Percentiles rank a stretch among this genome's conserved stretches.
These are phyloP conservation scores for Aphanocladium album DNA, from an alignment of 2,329 filamentous ascomycete genomes.

Conservation along the genomic window DNA sequence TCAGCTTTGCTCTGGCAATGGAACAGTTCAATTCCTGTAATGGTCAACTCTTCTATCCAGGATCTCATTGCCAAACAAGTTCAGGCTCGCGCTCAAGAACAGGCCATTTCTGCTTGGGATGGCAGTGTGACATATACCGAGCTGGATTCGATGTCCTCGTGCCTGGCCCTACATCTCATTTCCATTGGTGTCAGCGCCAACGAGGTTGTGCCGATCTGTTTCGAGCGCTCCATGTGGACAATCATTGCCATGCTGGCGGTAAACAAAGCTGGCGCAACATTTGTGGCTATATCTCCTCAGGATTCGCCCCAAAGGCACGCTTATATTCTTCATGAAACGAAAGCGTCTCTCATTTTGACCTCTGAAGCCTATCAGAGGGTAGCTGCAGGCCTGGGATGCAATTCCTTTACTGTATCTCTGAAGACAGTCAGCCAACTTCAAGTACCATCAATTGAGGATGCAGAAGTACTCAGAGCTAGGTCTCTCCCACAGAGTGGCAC, in stretches of 20 bases:
- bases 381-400: neutral
- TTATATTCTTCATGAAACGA: neutral
- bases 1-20: neutral
- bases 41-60: neutral
- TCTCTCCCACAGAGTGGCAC: conserved; percentile 12
- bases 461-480: neutral
- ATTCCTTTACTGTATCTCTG: neutral
- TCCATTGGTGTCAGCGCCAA: neutral
- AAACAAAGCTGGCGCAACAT: neutral
- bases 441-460: neutral
- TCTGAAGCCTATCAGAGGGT: neutral
- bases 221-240: conserved; percentile 3
- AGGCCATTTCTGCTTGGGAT: conserved; percentile 1
- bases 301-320: neutral
- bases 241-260: neutral
- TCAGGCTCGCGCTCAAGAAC: neutral
- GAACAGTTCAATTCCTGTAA: neutral
- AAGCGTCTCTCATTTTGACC: neutral
- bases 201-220: neutral
- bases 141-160: neutral
- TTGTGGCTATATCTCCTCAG: neutral
- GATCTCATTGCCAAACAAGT: neutral
- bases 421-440: neutral
- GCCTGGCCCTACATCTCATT: neutral
- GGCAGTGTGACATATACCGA: neutral